Evolutionary conservation across 2,329 filamentous ascomycete species (phyloP), one percentile per base, ranked within the genome.

Genomic region (Fusarium denticulatum): DNA sequence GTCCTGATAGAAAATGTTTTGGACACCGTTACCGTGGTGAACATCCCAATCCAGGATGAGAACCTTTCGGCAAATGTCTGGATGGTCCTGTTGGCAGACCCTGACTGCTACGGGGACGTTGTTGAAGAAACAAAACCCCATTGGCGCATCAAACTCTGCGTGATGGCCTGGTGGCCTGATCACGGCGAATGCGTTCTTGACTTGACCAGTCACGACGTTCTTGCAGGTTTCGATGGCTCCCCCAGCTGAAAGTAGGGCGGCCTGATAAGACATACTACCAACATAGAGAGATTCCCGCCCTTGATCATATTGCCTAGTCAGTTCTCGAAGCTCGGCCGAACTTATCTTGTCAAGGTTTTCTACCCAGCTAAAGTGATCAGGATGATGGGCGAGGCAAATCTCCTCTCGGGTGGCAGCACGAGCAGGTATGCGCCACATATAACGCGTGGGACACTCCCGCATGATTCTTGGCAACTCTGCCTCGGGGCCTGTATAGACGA

Each of bases 81-180:
- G 93, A 75, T 93, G 96, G 67, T 95, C 91, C 60, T 88, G 85
- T 80, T 97, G 95, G 80, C 95, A 98, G 18, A 95, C 93, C 67
- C 90, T 92, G n/a, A 95, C 92, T 3, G 95, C 96, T 66, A 99
- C 93, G 26, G 94, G 95, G 7, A 98, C 96, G 79, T 99, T 99
- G 84, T 99, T 98, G 85, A 98, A 98, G 67, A 98, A 89, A 81
- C 96, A 99, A 80, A 99, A 99, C 0, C 96, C 96, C 88, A 97
- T 96, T 2, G 96, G 90, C 40, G 91, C 87, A 77, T 96, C 89
- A 65, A 90, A 91, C 80, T 99, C 96, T 2, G 96, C 96, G 81
- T 99, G 96, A 79, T 99, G 96, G 1, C 96, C 96, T 0, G 96
- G 96, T 5, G 96, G 96, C 20, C 96, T 90, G 77, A 99, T 97